phyloP scores from a whole-genome alignment of 2,329 filamentous ascomycete genomes.

The Colletotrichum chrysophilum region DNA sequence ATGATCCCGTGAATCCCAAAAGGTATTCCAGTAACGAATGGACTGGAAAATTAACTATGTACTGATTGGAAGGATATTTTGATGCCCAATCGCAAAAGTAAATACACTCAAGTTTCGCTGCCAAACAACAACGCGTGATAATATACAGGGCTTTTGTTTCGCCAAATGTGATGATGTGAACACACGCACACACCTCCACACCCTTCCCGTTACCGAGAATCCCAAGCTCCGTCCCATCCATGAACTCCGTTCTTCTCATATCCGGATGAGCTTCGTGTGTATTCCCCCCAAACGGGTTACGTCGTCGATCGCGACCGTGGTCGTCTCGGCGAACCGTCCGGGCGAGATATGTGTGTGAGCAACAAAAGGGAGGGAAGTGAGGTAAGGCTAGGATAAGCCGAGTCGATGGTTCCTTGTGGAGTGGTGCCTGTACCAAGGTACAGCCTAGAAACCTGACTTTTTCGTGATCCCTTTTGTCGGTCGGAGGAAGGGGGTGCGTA shows the following conservation, averaged over 20 bases:
- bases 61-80: neutral
- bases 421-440: neutral
- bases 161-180: neutral
- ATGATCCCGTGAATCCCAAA: neutral
- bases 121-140: slow-evolving; percentile 1
- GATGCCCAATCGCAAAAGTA: neutral
- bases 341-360: neutral
- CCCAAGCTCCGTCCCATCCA: neutral
- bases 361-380: neutral
- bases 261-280: neutral
- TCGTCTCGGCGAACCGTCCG: neutral
- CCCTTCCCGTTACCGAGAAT: neutral
- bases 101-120: neutral
- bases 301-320: neutral
- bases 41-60: slow-evolving; percentile 3
- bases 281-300: neutral
- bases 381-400: neutral
- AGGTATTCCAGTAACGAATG: neutral
- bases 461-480: neutral
- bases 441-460: neutral
- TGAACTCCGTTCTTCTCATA: neutral
- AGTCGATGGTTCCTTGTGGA: neutral
- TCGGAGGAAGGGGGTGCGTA: neutral
- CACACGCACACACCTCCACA: neutral
- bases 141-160: slow-evolving; percentile 9